Conservation (phyloP, 1,284 basidiomycete genomes). For the Sporisorium reilianum region DNA sequence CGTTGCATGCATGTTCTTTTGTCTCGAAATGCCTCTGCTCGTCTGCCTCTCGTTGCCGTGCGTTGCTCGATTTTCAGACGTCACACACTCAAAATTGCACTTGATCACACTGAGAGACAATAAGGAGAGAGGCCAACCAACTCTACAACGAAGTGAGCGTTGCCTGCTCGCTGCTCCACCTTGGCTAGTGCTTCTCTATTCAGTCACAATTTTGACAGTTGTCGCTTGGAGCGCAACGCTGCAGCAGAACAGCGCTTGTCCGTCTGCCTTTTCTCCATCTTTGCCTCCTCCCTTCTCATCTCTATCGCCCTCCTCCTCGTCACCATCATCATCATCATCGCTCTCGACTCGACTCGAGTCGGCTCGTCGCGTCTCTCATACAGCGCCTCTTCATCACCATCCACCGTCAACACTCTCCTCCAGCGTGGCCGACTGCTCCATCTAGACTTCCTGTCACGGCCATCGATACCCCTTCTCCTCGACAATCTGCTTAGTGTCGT, state of each 20-base stretch:
- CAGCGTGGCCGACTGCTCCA: slow-evolving; percentile 1
- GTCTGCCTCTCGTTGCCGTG: not conserved
- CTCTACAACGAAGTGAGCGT: too few relatives aligned
- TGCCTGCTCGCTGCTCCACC: too few relatives aligned
- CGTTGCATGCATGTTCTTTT: not conserved
- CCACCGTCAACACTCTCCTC: not conserved
- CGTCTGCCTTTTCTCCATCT: not conserved
- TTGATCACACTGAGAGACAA: not conserved
- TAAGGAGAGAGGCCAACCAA: slow-evolving; percentile 9
- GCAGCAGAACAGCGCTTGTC: slow-evolving; percentile 60
- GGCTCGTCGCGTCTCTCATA: not conserved
- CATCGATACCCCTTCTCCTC: not conserved
- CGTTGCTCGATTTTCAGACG: slow-evolving; percentile 2
- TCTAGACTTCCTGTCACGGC: not conserved
- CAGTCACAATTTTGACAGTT: slow-evolving; percentile 14
- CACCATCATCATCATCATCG: slow-evolving; percentile 7
- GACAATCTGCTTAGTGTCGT: not conserved
- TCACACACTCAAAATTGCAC: slow-evolving; percentile 9
- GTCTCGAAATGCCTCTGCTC: not conserved
- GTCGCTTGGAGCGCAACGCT: slow-evolving; percentile 1
- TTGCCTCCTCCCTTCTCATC: slow-evolving; percentile 3
- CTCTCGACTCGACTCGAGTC: not conserved
- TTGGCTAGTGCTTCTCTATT: not conserved
- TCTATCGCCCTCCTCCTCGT: slow-evolving; percentile 7
- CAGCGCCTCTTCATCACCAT: not conserved